Evolutionary conservation across 495 filamentous ascomycete species (phyloP), one percentile per base, ranked within the genome.

Genomic region (Podospora australis): DNA sequence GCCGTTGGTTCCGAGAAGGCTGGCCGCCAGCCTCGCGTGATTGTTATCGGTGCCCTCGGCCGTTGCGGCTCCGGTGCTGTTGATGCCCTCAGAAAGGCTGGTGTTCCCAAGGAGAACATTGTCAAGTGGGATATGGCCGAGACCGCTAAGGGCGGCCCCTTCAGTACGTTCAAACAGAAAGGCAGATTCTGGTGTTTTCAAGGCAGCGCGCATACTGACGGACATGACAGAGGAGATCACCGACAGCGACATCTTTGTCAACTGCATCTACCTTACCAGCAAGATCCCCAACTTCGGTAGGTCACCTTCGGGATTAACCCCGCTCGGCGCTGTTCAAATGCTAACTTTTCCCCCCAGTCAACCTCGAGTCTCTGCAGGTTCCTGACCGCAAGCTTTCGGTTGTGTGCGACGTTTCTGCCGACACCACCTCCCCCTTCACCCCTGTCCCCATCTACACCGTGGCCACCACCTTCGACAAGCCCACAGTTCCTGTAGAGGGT

Each of bases 51-150:
- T 36, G 80, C 80, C 7, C 65, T 95, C 19, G 91, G 92, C 45
- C 83, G 91, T 44, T 96, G 90, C 62, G 92, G 91, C 19, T 78
- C 74, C 9, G 92, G 91, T 36, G 88, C 92, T 20, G 82, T 95
- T 3, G 82, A 91, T 43, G 69, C 92, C 48, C 86, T 84, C 56
- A 73, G 78, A 57, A 81, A 82, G 67, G 84, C 80, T 19, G 91
- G 89, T 36, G 72, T 96, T 24, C 78, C 82, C 9, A 78, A 83
- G 14, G 77, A 79, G 49, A 78, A 86, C 55, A 80, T 95, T 54
- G 66, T 91, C 57, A 80, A 90, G 73, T 96, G 91, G 91, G 92
- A 97, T 74, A 77, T 98, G 68, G 81, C 74, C 2, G 92, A 96
- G 78, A 96, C 91, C n/a, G 72, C 69, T 2, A 77, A 77, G 60